Conservation (phyloP, 441 rosid species). For the Adansonia rubrostipa region DNA sequence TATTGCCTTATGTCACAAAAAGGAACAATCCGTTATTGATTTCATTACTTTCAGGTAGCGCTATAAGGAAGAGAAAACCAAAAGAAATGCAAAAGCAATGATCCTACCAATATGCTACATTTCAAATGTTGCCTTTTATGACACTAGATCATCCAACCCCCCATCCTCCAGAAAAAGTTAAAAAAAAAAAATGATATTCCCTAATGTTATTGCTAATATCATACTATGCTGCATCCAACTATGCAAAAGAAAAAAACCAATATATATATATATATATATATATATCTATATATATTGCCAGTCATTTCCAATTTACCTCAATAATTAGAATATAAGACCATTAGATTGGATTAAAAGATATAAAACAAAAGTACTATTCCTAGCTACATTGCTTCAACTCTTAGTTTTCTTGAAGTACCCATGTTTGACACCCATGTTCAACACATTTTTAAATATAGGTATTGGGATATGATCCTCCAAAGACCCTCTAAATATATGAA, state of each 20-base stretch:
- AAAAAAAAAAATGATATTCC: neutral
- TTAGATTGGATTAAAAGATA: neutral
- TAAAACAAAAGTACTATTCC: neutral
- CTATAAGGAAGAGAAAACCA: neutral
- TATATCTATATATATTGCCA: neutral
- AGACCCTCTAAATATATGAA: too few species aligned
- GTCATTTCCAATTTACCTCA: neutral
- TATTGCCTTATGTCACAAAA: neutral
- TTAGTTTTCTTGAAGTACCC: too few species aligned
- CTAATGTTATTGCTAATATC: neutral
- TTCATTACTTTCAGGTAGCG: neutral
- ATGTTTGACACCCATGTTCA: too few species aligned
- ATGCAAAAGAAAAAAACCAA: neutral
- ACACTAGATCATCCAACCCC: neutral
- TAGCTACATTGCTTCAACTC: too few species aligned
- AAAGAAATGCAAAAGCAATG: neutral
- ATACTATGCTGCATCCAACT: neutral
- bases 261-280: too few species aligned
- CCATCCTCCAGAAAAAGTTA: neutral
- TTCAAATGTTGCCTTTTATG: constrained; percentile 2
- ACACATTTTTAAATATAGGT: too few species aligned
- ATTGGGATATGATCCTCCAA: too few species aligned
- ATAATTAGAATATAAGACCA: neutral
- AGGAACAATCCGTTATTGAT: neutral
- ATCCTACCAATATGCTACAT: neutral